Percentiles rank a stretch among this genome's conserved stretches.
phyloP scores from a whole-genome alignment of 768 basidiomycete genomes.

The Mycena rosella region DNA sequence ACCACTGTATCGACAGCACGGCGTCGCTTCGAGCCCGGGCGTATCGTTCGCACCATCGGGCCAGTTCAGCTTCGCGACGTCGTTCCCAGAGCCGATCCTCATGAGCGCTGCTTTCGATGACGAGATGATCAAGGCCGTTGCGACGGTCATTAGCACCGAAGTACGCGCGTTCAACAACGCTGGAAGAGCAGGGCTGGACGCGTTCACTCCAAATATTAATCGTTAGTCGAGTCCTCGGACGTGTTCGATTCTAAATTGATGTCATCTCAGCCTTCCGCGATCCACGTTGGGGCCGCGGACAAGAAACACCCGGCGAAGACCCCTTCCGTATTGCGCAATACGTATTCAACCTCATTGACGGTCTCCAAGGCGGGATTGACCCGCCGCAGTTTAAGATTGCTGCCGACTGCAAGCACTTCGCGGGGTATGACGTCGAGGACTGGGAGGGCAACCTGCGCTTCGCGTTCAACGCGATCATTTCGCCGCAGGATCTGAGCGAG shows the following conservation, averaged over 20 bases:
- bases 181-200: constrained; percentile 63
- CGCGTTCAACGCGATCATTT: constrained; percentile 66
- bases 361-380: constrained; percentile 70
- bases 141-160: constrained; percentile 67
- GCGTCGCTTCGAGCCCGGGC: constrained; percentile 66
- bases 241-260: not conserved
- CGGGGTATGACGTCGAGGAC: constrained; percentile 69
- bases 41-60: constrained; percentile 63
- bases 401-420: constrained; percentile 73
- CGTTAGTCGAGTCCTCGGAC: constrained; percentile 25
- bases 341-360: constrained; percentile 65
- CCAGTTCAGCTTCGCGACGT: constrained; percentile 68
- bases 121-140: constrained; percentile 60
- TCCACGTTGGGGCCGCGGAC: constrained; percentile 73
- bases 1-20: constrained; percentile 54
- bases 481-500: constrained; percentile 67
- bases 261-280: constrained; percentile 64
- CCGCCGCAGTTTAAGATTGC: constrained; percentile 65
- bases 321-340: constrained; percentile 66
- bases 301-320: constrained; percentile 75
- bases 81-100: constrained; percentile 69
- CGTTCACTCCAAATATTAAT: constrained; percentile 69
- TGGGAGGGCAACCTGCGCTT: constrained; percentile 65
- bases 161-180: constrained; percentile 70
- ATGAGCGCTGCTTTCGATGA: constrained; percentile 70